A percentile compares a stretch with the other conserved stretches of the same genome.
phyloP scores from a whole-genome alignment of 2,329 filamentous ascomycete genomes.

The Waltergamsia citrina region DNA sequence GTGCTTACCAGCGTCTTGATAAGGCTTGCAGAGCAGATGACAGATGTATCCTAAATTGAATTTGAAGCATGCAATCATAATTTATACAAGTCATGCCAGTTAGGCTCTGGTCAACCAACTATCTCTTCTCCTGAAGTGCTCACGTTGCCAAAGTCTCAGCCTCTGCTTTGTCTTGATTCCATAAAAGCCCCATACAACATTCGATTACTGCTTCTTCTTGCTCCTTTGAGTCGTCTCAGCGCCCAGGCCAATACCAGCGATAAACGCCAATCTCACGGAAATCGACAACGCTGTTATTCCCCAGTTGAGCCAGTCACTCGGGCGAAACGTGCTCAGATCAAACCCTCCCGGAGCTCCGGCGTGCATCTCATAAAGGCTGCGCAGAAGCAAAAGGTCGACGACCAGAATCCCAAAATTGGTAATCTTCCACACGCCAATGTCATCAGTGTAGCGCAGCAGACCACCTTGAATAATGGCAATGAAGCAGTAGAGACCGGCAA shows the following conservation, averaged over 20 bases:
- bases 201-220: too few species aligned
- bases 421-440: constrained; percentile 11
- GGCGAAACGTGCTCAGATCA: background rate
- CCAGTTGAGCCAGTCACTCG: constrained; percentile 1
- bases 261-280: background rate
- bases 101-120: too few species aligned
- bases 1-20: too few species aligned
- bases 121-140: too few species aligned
- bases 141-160: too few species aligned
- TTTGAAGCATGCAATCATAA: too few species aligned
- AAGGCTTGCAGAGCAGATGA: too few species aligned
- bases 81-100: too few species aligned
- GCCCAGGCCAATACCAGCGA: background rate
- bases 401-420: background rate
- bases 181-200: too few species aligned
- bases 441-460: constrained; percentile 11
- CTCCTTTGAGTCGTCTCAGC: too few species aligned
- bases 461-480: background rate
- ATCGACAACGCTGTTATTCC: background rate
- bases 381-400: background rate
- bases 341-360: background rate
- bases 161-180: too few species aligned
- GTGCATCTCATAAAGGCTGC: background rate
- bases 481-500: constrained; percentile 10
- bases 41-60: too few species aligned